Base-by-base conservation (phyloP, 1,139 yeast species). In the Pichia sp. region DNA sequence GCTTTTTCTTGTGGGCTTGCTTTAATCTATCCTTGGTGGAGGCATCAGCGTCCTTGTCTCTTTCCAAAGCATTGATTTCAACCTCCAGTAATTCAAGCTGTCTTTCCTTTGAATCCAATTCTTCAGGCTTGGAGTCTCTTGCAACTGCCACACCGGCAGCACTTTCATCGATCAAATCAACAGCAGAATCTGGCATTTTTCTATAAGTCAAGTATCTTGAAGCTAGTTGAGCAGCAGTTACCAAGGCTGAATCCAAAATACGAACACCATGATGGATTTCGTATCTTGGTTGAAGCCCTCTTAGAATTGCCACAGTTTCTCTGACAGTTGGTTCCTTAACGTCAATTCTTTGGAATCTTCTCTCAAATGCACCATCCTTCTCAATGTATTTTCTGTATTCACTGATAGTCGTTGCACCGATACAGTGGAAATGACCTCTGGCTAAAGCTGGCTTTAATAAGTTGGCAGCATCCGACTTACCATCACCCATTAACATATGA, bases 401-500 rank as follows among this genome's bases (percentile, higher is more conserved):
- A 56, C 87, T 86, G 65, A 90, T 86, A 4, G 99, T 95, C 23
- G 99, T 93, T 45, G 99, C 99, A 74, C 99, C 99, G 69, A 92
- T 92, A 73, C 97, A 95, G 73, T 93, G 97, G 67, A 93, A 82
- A 53, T 87, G 80, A 61, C 99, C 99, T 73, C 99, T 85, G 4
- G 99, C 97, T 64, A 93, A 81, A 81, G 95, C 95, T 49, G 99
- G 99, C 74, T 93, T 93, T 70, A 93, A 82, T 64, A 95, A 81
- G 72, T 93, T 93, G 49, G 99, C 99, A 43, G 98, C 99, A 72
- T 93, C 98, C 49, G 81, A 74, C 65, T 81, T 82, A 68, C 99
- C 99, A 68, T 93, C 97, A 62, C 99, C 99, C 98, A 95, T 93
- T 64, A 95, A 82, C 97, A 93, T 92, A 73, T 93, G 99, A 45